These are phyloP conservation scores for Evansstolkia leycettana DNA, from an alignment of 495 filamentous ascomycete genomes.

Conservation along the genomic window DNA sequence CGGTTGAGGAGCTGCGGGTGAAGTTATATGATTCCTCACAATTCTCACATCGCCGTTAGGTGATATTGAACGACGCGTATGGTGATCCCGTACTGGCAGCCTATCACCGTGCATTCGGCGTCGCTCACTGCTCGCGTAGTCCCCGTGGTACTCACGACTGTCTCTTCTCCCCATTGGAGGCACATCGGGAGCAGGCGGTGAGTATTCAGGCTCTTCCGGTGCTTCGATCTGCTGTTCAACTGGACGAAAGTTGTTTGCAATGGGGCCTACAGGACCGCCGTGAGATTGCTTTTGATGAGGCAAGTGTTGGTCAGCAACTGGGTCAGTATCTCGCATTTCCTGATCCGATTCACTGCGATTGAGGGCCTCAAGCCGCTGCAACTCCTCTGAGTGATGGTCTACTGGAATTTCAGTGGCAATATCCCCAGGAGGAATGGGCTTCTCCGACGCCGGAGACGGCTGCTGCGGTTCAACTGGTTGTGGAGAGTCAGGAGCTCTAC, in stretches of 20 bases:
- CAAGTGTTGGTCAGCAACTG: conserved; percentile 28
- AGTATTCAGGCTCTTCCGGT: conserved; percentile 37
- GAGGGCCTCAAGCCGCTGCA: conserved; percentile 35
- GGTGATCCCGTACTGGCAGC: conserved; percentile 10
- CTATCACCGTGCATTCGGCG: conserved; percentile 9
- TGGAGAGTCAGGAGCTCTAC: conserved; percentile 47
- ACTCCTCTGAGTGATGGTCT: conserved; percentile 31
- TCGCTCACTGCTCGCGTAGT: conserved; percentile 8
- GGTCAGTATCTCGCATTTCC: conserved; percentile 36
- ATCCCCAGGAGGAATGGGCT: conserved; percentile 11
- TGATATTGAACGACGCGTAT: conserved; percentile 13
- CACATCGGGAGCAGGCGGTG: conserved; percentile 31
- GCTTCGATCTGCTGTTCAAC: conserved; percentile 14
- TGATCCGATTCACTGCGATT: conserved; percentile 31
- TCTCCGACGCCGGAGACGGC: conserved; percentile 14
- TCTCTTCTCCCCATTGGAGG: conserved; percentile 20
- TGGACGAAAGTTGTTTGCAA: conserved; percentile 11
- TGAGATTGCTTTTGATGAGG: conserved; percentile 18
- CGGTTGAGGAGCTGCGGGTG: conserved; percentile 71
- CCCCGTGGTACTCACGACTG: conserved; percentile 13
- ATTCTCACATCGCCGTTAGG: conserved; percentile 30
- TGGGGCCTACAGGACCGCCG: conserved; percentile 7
- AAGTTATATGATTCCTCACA: conserved; percentile 49
- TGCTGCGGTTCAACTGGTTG: conserved; percentile 18
- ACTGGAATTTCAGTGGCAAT: conserved; percentile 11